Base-by-base conservation (phyloP, 73 alveolate species). In the Paramecium octaurelia region DNA sequence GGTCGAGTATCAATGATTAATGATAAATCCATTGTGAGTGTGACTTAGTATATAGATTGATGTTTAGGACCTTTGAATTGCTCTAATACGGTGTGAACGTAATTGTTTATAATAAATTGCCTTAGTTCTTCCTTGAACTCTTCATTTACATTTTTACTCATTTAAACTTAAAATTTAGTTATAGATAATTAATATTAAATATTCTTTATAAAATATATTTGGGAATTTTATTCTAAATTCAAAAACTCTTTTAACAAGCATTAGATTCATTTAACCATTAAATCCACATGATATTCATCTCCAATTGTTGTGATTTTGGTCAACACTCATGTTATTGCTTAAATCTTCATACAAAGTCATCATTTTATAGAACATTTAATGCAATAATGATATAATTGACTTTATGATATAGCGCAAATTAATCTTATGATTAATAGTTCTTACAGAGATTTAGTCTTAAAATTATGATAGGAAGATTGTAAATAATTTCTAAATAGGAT, bases 1-100 rank as follows among this genome's bases (percentile, higher is more conserved):
- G 91, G 91, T 80, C 75, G 71, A 16, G 76, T 80, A 23, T 80
- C 91, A 43, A 80, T 46, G 16, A 80, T 40, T 29, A 80, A 46
- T 23, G 91, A 80, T 44, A 80, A 35, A 46, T 80, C 91, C 46
- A 80, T 23, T 20, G 91, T 80, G 8, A 80, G 29, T n/a, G 38
- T 75, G n/a, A 75, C 38, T 75, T 75, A 35, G 40, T 75, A 75
- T 42, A 75, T 75, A 10, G 29, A 27, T 14, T 64, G 7, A 31
- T 64, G 44, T 11, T 64, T 64, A 31, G 84, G 84, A 21, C 84
- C 42, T 64, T 64, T 64, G 24, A 64, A 64, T n/a, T 64, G 27
- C 48, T 64, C 84, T 24, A 64, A 31, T 10, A 64, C 29, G 27
- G 84, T 31, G 48, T 64, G 84, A 12, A 64, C 46, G 29, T 64